phyloP scores from a whole-genome alignment of 257 asterid genomes.

The Striga asiatica region DNA sequence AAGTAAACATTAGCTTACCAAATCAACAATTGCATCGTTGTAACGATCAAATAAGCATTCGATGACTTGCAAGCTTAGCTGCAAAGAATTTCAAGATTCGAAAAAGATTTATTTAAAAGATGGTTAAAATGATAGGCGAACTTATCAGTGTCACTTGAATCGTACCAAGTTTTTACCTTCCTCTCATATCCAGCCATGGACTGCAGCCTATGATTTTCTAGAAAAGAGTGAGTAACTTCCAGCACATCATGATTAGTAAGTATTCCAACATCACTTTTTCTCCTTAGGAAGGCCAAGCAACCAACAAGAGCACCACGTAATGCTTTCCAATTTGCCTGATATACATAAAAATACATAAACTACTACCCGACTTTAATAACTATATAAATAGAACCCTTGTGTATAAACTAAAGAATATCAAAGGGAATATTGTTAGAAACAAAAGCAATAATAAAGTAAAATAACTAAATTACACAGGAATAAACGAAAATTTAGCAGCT shows the following conservation, averaged over 20 bases:
- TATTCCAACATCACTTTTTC: constrained; percentile 53
- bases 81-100: constrained; percentile 26
- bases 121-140: constrained; percentile 12
- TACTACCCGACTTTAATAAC: constrained; percentile 22
- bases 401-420: neutral
- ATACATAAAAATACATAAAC: constrained; percentile 14
- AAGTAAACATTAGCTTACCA: constrained; percentile 41
- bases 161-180: constrained; percentile 38
- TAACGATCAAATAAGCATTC: constrained; percentile 62
- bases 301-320: constrained; percentile 91
- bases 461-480: no score
- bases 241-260: constrained; percentile 47
- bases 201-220: constrained; percentile 61
- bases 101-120: constrained; percentile 8
- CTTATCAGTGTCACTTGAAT: neutral
- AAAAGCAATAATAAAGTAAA: constrained; percentile 3
- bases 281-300: constrained; percentile 75
- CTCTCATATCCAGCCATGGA: constrained; percentile 83
- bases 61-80: constrained; percentile 88
- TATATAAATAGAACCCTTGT: constrained; percentile 10
- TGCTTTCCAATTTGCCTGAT: constrained; percentile 98
- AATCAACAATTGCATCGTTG: constrained; percentile 38
- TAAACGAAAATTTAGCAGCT: neutral
- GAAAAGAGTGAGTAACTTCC: constrained; percentile 56
- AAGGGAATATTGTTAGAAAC: neutral